Evolutionary conservation across 306 rosid genomes (phyloP), one percentile per base, ranked within the genome.

Genomic region (Trifolium dubium): DNA sequence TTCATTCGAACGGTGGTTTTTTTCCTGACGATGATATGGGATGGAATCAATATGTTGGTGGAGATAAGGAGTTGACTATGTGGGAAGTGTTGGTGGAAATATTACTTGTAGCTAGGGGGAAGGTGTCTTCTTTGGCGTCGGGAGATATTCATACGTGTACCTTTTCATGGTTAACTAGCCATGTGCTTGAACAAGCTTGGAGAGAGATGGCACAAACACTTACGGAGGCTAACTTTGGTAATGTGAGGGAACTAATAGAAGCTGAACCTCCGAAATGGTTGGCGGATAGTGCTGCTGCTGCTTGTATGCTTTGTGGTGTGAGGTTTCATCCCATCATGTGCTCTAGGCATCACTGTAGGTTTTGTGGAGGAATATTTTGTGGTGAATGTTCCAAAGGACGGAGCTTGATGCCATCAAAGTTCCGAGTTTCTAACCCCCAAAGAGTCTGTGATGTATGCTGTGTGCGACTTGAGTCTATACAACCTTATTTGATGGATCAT

Each of bases 361-460:
- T 92, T 79, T 94, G 99, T 74, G 98, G 99, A 63, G 99, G 98
- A 70, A 88, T 95, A 77, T 95, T 95, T 81, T 95, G 99, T 65
- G 89, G 99, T 28, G 97, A 83, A 14, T 94, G 99, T 78, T 86
- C 97, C 14, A 91, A 80, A 80, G 99, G 97, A 54, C 77, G 96
- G 82, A 89, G 99, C 76, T 82, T 95, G 82, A 51, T 95, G 87
- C 99, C 99, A 2, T 79, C 61, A 50, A 92, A 92, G 58, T 95
- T 92, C 35, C 84, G 92, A 55, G 90, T 76, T 34, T 84, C 88
- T 28, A 92, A 95, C 80, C 99, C 99, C 31, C 89, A 95, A 66
- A 86, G 98, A 43, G 97, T 89, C 23, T 95, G 98, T 11, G 99
- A 95, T 84, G 99, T 92, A 50, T 95, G 99, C 76, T 88, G 79